Evolutionary conservation across 441 rosid species (phyloP), one percentile per base, ranked within the genome.

Genomic region (Eruca vesicaria): DNA sequence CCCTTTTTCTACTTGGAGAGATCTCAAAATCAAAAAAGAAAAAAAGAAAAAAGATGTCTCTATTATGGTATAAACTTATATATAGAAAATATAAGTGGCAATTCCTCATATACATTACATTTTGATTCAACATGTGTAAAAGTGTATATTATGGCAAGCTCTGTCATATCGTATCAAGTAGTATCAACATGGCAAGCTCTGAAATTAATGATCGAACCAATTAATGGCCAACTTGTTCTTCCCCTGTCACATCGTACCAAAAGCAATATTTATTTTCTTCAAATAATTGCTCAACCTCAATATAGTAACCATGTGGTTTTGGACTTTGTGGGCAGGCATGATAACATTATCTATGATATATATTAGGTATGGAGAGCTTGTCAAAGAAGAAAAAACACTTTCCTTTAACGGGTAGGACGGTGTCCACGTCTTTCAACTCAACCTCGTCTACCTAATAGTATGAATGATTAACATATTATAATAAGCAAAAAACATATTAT

Each of bases 151-250:
- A 3, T 23, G 26, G 26, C 26, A 23, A 23, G 26, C 26, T 23
- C 26, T 23, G 26, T 23, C 26, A 23, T 23, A 23, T 23, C 26
- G 26, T 23, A 1, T 23, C 26, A 23, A 23, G 26, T 23, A 23
- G 26, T 23, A 23, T 23, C 26, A 23, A 23, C 26, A 23, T 23
- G 26, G 26, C 26, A 23, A 23, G 26, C 26, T 23, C 36, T 29
- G 58, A 29, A 61, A 48, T 48, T 48, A 67, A 67, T 67, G 19
- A 32, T n/a, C 48, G 71, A 26, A 67, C 71, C 20, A 32, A 67
- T 5, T 7, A 50, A 50, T 53, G 63, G 74, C 66, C 74, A 69
- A 70, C 74, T 70, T 70, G 74, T 19, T 43, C 45, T 43, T 70
- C 59, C 58, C 58, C 45, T 59, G 57, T 59, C 74, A 43, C 66